phyloP scores from a whole-genome alignment of 2,329 filamentous ascomycete species.

The Mariannaea elegans region DNA sequence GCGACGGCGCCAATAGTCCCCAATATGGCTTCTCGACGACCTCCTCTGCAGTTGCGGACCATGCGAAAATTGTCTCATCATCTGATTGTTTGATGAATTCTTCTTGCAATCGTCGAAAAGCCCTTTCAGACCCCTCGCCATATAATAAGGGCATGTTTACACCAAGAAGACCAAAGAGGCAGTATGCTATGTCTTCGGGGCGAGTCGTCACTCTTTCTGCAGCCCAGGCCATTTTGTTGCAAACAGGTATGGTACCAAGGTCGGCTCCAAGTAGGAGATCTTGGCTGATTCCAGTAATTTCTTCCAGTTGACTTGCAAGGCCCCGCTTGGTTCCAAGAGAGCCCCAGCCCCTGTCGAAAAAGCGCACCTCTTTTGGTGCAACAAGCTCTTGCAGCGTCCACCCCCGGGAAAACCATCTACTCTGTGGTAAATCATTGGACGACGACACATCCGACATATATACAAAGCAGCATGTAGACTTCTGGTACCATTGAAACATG shows the following conservation, averaged over 20 bases:
- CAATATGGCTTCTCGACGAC: background rate
- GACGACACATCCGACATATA: conserved; percentile 6
- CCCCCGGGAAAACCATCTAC: conserved; percentile 9
- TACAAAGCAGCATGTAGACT: background rate
- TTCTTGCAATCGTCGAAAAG: conserved; percentile 2
- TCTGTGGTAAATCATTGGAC: background rate
- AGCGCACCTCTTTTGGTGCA: background rate
- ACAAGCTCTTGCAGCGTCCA: conserved; percentile 5
- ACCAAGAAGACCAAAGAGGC: background rate
- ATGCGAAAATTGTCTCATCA: conserved; percentile 1
- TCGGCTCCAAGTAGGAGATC: background rate
- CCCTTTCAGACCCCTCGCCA: background rate
- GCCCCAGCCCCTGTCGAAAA: background rate
- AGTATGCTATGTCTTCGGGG: conserved; percentile 1
- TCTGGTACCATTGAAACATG: conserved; percentile 9
- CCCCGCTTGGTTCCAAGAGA: background rate
- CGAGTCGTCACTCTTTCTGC: background rate
- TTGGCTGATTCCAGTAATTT: background rate
- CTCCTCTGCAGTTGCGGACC: background rate
- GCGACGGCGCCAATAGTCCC: background rate
- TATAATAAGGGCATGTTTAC: conserved; percentile 4
- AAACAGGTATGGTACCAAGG: background rate
- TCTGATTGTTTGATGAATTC: background rate
- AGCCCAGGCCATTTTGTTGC: background rate
- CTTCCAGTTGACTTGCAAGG: background rate